Conservation (phyloP, 805 yeast genomes). For the Candida coleopterorum region DNA sequence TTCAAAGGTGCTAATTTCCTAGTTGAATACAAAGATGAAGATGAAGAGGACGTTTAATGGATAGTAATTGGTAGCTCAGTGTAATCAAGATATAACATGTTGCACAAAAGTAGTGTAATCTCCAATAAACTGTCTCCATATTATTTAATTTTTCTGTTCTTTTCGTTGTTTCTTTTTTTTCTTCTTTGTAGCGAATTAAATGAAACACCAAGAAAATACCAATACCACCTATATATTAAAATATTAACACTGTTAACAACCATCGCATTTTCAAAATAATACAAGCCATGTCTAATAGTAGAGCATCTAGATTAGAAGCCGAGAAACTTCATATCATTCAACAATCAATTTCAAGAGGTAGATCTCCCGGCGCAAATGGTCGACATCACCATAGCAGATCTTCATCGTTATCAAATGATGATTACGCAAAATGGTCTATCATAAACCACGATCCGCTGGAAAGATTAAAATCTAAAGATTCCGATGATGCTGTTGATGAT, state of each 20-base stretch:
- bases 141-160: no score
- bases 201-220: neutral
- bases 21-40: slow-evolving; percentile 29
- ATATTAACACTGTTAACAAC: no score
- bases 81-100: no score
- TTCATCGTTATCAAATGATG: slow-evolving; percentile 33
- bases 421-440: slow-evolving; percentile 52
- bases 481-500: slow-evolving; percentile 9
- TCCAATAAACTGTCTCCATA: neutral
- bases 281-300: neutral
- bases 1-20: slow-evolving; percentile 35
- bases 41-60: slow-evolving; percentile 16
- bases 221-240: no score
- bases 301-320: slow-evolving; percentile 33
- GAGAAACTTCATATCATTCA: slow-evolving; percentile 38
- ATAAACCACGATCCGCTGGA: slow-evolving; percentile 73
- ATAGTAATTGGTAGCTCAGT: no score
- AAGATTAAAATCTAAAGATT: slow-evolving; percentile 36
- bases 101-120: neutral
- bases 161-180: no score
- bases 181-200: neutral
- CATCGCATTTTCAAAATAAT: no score
- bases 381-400: slow-evolving; percentile 20
- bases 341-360: slow-evolving; percentile 34
- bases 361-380: slow-evolving; percentile 30